Conservation (phyloP, 2,329 filamentous ascomycete genomes). For the Hypoxylon sp. region DNA sequence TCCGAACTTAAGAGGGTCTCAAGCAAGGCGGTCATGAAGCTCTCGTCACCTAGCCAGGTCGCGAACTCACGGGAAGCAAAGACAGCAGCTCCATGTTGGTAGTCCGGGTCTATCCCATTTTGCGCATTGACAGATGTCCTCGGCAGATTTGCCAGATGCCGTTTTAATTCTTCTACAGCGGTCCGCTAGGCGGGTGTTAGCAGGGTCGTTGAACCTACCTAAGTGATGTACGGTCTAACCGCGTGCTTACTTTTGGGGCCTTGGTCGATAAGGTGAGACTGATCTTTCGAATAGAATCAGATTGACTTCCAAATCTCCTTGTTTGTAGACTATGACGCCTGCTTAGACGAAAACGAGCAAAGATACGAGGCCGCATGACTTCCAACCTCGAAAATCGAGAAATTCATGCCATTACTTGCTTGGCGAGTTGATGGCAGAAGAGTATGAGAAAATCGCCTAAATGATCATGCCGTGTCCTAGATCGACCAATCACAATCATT, state of each 20-base stretch:
- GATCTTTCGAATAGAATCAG: conserved; percentile 36
- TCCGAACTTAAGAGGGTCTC: conserved; percentile 38
- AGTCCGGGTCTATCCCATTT: conserved; percentile 25
- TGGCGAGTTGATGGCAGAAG: conserved; percentile 4
- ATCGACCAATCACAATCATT: conserved; percentile 17
- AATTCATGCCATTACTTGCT: conserved; percentile 2
- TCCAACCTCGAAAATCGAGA: not conserved
- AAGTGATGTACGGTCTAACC: not conserved
- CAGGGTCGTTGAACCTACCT: not conserved
- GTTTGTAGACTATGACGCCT: conserved; percentile 7
- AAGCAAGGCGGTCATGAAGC: conserved; percentile 56
- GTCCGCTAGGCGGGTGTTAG: conserved; percentile 32
- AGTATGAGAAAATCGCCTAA: not conserved
- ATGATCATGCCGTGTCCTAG: not conserved
- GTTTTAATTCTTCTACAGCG: conserved; percentile 27
- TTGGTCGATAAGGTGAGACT: conserved; percentile 41
- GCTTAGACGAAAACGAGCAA: conserved; percentile 21
- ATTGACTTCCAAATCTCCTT: conserved; percentile 25
- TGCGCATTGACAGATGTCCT: conserved; percentile 2
- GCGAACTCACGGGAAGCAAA: conserved; percentile 63
- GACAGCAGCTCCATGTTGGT: conserved; percentile 59
- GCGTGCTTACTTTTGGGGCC: conserved; percentile 45
- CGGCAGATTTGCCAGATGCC: conserved; percentile 21
- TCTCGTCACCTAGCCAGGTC: conserved; percentile 60
- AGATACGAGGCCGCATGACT: conserved; percentile 44